phyloP scores from a whole-genome alignment of 1,284 basidiomycete genomes.

The Tranzscheliella williamsii region DNA sequence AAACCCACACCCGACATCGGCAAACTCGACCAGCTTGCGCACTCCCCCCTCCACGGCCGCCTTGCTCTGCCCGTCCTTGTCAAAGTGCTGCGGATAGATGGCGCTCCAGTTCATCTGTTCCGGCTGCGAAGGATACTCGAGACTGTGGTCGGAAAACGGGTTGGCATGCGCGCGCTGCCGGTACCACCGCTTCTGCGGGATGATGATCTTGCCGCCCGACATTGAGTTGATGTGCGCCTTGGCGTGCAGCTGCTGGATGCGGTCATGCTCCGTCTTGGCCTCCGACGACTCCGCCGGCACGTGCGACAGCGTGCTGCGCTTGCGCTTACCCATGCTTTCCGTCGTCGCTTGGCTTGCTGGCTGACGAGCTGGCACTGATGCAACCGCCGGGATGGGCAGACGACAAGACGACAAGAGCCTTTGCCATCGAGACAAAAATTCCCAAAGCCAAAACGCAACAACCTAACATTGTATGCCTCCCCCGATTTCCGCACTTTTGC shows the following conservation, averaged over 20 bases:
- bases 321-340: conserved; percentile 26
- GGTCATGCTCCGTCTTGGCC: conserved; percentile 23
- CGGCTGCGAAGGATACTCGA: conserved; percentile 86
- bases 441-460: too few relatives aligned
- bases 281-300: conserved; percentile 9
- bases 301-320: conserved; percentile 15
- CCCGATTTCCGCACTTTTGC: too few relatives aligned
- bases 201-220: conserved; percentile 42
- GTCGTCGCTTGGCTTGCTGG: too few relatives aligned
- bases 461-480: too few relatives aligned
- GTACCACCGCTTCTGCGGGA: conserved; percentile 85
- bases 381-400: too few relatives aligned
- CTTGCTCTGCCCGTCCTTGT: conserved; percentile 36
- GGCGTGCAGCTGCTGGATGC: conserved; percentile 29
- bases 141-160: conserved; percentile 91
- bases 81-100: conserved; percentile 78
- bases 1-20: conserved; percentile 97
- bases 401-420: too few relatives aligned
- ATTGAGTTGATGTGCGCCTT: conserved; percentile 45
- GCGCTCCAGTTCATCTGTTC: conserved; percentile 77
- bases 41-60: neutral
- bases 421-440: too few relatives aligned
- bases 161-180: conserved; percentile 97
- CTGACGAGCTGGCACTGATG: too few relatives aligned
- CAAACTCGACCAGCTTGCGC: conserved; percentile 78